A percentile compares a stretch with the other conserved stretches of the same genome.
These are phyloP conservation scores for Vitis riparia DNA, from an alignment of 164 flowering plant genomes.

Conservation along the genomic window DNA sequence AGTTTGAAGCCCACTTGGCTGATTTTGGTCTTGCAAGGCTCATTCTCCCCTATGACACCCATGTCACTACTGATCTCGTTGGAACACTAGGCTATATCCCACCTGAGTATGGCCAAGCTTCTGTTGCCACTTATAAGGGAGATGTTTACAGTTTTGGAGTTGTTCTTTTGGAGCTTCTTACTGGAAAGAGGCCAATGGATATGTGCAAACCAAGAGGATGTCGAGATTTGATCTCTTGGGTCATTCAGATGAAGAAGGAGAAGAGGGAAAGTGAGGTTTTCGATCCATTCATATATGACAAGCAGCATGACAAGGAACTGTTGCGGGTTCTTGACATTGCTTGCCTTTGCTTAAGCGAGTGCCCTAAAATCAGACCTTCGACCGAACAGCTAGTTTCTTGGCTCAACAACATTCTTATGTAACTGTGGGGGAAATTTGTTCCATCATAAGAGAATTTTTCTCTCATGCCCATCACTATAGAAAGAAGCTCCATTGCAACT, in stretches of 20 bases:
- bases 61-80: conserved; percentile 80
- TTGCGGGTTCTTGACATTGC: conserved; percentile 58
- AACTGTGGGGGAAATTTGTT: too few relatives aligned
- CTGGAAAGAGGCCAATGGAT: conserved; percentile 83
- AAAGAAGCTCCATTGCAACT: not conserved
- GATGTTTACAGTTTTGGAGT: conserved; percentile 91
- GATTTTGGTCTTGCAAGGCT: conserved; percentile 91
- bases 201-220: conserved; percentile 67
- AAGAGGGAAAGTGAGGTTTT: conserved; percentile 59
- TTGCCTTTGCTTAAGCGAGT: conserved; percentile 59
- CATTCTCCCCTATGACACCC: conserved; percentile 64
- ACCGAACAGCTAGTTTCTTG: conserved; percentile 62
- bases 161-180: conserved; percentile 80
- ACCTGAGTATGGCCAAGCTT: conserved; percentile 79
- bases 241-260: conserved; percentile 65
- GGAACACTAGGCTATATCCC: conserved; percentile 91
- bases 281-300: conserved; percentile 60
- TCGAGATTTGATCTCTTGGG: conserved; percentile 78
- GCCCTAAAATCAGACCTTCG: conserved; percentile 66
- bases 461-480: too few relatives aligned
- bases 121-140: conserved; percentile 73
- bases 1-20: conserved; percentile 77
- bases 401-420: conserved; percentile 42
- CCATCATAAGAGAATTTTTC: too few relatives aligned
- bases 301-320: conserved; percentile 46